Evolutionary conservation across 176 grass and related monocot genomes (phyloP).

Genomic region (Bolboschoenus planiculmis): DNA sequence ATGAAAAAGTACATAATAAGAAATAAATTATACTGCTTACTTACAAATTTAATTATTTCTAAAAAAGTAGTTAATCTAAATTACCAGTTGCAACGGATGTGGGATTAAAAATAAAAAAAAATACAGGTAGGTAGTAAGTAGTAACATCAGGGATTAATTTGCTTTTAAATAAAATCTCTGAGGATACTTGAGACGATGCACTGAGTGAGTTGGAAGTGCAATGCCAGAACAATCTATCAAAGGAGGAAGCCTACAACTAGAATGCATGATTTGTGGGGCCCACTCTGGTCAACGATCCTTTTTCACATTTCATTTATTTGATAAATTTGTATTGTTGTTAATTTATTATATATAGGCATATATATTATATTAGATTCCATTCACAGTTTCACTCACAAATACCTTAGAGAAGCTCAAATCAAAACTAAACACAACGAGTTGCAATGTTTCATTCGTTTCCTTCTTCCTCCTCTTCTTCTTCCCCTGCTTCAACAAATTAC

Average conservation of each 20-base stretch:
- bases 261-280: neutral
- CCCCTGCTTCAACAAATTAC: neutral
- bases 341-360: neutral
- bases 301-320: neutral
- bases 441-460: slow-evolving; percentile 29
- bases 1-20: no score
- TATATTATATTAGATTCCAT: neutral
- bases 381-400: neutral
- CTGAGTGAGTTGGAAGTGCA: neutral
- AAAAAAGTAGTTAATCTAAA: neutral
- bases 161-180: neutral
- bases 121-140: neutral
- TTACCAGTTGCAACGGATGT: neutral
- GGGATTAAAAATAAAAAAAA: neutral
- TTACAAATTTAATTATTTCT: no score
- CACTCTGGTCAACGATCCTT: neutral
- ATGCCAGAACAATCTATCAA: neutral
- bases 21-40: no score
- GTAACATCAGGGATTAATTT: neutral
- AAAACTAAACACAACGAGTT: slow-evolving; percentile 19
- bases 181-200: neutral
- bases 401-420: neutral
- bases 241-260: neutral
- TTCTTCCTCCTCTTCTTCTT: slow-evolving; percentile 27
- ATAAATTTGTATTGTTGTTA: neutral